Conservation (phyloP, 2,329 filamentous ascomycete species). For the Colletotrichum sp. region DNA sequence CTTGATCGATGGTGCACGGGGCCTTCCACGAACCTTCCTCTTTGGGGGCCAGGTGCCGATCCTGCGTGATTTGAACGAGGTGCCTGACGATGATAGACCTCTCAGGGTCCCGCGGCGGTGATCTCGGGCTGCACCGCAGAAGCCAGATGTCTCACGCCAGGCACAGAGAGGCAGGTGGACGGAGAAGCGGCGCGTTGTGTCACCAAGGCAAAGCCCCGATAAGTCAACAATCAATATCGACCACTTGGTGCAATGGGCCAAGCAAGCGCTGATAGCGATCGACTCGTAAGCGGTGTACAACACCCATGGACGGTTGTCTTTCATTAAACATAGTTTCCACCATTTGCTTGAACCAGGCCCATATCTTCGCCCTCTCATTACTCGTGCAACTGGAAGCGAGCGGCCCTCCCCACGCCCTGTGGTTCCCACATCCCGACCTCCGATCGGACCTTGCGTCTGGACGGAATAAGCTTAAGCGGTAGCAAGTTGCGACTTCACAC, state of each 20-base stretch:
- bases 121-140: not conserved
- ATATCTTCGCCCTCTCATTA: conserved; percentile 2
- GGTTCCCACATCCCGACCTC: conserved; percentile 6
- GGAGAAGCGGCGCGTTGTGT: not conserved
- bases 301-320: not conserved
- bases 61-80: not conserved
- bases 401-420: not conserved
- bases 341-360: not conserved
- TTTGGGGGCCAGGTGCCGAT: conserved; percentile 11
- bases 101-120: not conserved
- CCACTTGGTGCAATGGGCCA: not conserved
- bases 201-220: not conserved
- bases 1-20: not conserved
- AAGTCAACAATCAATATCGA: not conserved
- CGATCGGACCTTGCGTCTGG: conserved; percentile 15
- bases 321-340: conserved; percentile 6
- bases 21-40: conserved; percentile 14
- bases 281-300: conserved; percentile 9
- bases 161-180: conserved; percentile 7
- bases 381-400: not conserved
- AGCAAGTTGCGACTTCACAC: not conserved
- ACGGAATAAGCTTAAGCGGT: conserved; percentile 15
- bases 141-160: conserved; percentile 11
- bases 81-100: not conserved
- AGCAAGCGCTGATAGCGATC: conserved; percentile 4